Evolutionary conservation across 495 filamentous ascomycete genomes (phyloP), one percentile per base, ranked within the genome.

Genomic region (Astrothelium macrocarpum): DNA sequence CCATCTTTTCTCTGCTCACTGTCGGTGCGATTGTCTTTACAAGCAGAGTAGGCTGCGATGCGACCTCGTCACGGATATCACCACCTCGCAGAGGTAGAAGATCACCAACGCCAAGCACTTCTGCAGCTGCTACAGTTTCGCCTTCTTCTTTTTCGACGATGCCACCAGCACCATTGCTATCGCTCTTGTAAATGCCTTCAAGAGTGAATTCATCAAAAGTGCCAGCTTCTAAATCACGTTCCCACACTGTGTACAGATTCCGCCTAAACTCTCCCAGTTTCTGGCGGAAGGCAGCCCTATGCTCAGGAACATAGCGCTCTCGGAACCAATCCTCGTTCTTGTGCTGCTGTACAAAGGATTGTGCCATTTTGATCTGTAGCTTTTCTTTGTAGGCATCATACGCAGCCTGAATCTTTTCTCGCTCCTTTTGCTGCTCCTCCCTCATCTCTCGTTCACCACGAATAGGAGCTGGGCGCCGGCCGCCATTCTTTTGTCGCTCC

Each of bases 1-100:
- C 92, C 60, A 99, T 84, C 70, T 96, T 96, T 20, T 85, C 85
- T n/a, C 95, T 87, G 70, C 88, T 95, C 56, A 99, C 95, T 65
- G 93, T 93, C 2, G 94, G 95, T 14, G 95, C 94, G 72, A 99
- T 88, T 0, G 94, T 99, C 78, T 99, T 99, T 78, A 99, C 96
- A 46, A 99, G 82, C 29, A 99, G 79, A 0, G 95, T 92, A 16
- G 94, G 95, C 74, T 95, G 89, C 64, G 84, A 83, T 20, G 90
- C 78, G 56, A 85, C 85, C 63, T 95, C 90, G 70, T 97, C 92
- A 10, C 90, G 82, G 42, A 96, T 79, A 63, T 96, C 90, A 61
- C 86, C 88, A 53, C 87, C 89, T 67, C 81, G 82, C 32, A 85
- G 84, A 42, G 92, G 90, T 25, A 96, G 83, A 59, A 97, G 74